A percentile compares a stretch with the other conserved stretches of the same genome.
phyloP scores from a whole-genome alignment of 306 rosid species.

The Prunus mira region DNA sequence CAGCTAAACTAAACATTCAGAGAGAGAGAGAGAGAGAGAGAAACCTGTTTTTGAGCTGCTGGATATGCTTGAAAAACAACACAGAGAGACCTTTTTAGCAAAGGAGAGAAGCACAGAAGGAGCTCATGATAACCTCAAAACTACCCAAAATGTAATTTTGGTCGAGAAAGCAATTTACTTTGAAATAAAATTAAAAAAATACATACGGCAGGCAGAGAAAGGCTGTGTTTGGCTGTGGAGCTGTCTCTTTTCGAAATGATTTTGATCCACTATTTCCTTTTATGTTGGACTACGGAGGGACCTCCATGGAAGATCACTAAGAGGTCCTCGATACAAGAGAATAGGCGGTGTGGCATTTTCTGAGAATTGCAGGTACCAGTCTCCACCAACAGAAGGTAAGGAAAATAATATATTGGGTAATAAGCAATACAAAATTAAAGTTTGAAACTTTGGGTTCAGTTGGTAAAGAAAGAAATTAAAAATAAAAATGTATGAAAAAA shows the following conservation, averaged over 20 bases:
- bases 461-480: constrained; percentile 1
- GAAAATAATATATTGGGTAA: constrained; percentile 7
- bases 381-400: constrained; percentile 44
- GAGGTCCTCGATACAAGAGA: constrained; percentile 85
- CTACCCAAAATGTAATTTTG: constrained; percentile 22
- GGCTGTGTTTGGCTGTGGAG: constrained; percentile 20
- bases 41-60: constrained; percentile 47
- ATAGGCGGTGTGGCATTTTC: constrained; percentile 59
- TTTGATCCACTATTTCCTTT: constrained; percentile 18
- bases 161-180: constrained; percentile 25
- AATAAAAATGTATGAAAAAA: background rate
- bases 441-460: constrained; percentile 9
- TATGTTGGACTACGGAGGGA: constrained; percentile 20
- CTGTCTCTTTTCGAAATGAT: constrained; percentile 21
- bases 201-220: background rate
- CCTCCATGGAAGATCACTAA: constrained; percentile 41
- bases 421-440: background rate
- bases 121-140: constrained; percentile 32
- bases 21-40: constrained; percentile 21
- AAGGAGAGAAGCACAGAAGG: constrained; percentile 26
- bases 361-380: constrained; percentile 46
- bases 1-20: constrained; percentile 15
- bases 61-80: constrained; percentile 25
- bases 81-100: constrained; percentile 25
- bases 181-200: constrained; percentile 7